A percentile compares a stretch with the other conserved stretches of the same genome.
Evolutionary conservation across 2,329 filamentous ascomycete species (phyloP).

Genomic region (Thielaviopsis ethacetica): DNA sequence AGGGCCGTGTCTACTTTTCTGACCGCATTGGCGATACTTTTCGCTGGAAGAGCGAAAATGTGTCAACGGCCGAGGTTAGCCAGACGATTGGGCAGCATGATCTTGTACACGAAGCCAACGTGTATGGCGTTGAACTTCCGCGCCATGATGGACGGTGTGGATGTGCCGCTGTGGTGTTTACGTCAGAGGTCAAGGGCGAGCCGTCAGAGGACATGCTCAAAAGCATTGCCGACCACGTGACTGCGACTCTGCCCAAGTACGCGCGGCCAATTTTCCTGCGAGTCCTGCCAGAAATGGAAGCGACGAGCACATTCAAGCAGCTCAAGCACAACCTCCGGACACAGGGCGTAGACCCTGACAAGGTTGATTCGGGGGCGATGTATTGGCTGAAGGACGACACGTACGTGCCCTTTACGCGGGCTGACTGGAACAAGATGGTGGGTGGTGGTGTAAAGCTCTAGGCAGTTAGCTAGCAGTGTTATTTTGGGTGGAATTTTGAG

Average conservation of each 20-base stretch:
- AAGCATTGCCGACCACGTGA: conserved; percentile 45
- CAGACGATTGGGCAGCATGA: conserved; percentile 53
- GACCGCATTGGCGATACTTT: conserved; percentile 69
- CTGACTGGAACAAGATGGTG: conserved; percentile 53
- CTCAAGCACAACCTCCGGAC: conserved; percentile 60
- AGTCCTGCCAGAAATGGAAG: conserved; percentile 41
- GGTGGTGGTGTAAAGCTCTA: conserved; percentile 56
- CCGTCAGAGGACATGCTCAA: conserved; percentile 30
- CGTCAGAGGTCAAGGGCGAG: conserved; percentile 25
- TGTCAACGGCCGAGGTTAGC: conserved; percentile 69
- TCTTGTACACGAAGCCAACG: conserved; percentile 59
- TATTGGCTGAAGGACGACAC: conserved; percentile 49
- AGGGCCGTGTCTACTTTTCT: conserved; percentile 63
- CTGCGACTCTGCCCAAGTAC: conserved; percentile 47
- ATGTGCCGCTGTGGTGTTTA: conserved; percentile 54
- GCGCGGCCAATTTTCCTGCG: conserved; percentile 67
- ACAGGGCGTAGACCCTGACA: conserved; percentile 53
- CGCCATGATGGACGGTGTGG: conserved; percentile 73
- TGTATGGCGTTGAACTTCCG: conserved; percentile 68
- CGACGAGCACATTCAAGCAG: conserved; percentile 79
- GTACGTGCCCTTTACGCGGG: conserved; percentile 50
- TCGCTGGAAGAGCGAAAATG: conserved; percentile 71
- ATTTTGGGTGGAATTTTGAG: background rate
- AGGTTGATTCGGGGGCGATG: conserved; percentile 25
- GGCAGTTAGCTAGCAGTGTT: background rate